Evolutionary conservation across 169 alveolate species (phyloP).

Genomic region (Cryptosporidium sp.): DNA sequence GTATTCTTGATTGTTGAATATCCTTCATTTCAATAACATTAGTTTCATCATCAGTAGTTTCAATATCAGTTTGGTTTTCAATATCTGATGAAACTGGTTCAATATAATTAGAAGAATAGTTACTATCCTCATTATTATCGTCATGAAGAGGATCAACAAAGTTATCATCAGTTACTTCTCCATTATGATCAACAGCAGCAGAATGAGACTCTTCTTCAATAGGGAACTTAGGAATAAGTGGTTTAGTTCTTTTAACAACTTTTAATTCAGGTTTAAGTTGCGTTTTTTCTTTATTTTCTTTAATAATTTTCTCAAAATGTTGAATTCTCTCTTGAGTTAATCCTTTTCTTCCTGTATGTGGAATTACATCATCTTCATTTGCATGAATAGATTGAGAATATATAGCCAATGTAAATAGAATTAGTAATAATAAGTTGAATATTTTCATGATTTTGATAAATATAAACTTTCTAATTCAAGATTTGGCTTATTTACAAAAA

Average conservation of each 20-base stretch:
- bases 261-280: not conserved
- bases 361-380: not conserved
- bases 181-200: not conserved
- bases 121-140: too few species aligned
- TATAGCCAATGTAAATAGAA: not conserved
- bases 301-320: slow-evolving; percentile 47
- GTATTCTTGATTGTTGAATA: not conserved
- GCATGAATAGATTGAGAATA: slow-evolving; percentile 11
- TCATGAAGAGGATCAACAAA: too few species aligned
- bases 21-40: not conserved
- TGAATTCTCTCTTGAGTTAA: slow-evolving; percentile 33
- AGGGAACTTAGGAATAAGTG: slow-evolving; percentile 9
- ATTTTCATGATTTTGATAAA: not conserved
- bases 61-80: not conserved
- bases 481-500: not conserved
- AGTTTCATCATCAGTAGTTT: not conserved
- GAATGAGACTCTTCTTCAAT: not conserved
- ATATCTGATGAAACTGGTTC: not conserved
- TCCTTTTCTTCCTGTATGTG: slow-evolving; percentile 15
- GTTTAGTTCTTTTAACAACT: slow-evolving; percentile 44
- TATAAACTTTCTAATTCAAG: not conserved
- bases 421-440: not conserved
- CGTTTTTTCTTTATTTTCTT: not conserved
- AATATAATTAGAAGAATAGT: not conserved
- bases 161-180: not conserved